Percentiles rank a stretch among this genome's conserved stretches.
phyloP scores from a whole-genome alignment of 1,284 basidiomycete genomes.

The Puccinia polysora region DNA sequence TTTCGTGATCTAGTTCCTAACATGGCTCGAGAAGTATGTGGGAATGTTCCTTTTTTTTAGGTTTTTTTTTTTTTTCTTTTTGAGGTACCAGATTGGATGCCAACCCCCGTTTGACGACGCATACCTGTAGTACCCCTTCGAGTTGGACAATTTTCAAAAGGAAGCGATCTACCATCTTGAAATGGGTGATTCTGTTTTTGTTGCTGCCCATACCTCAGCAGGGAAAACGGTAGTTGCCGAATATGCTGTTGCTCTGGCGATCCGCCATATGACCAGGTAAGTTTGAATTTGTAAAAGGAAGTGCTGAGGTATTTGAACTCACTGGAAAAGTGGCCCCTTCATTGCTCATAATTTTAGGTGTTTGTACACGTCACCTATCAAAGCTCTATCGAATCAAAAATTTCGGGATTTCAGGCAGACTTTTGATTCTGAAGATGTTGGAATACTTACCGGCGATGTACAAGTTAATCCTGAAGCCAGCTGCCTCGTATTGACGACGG shows the following conservation, averaged over 20 bases:
- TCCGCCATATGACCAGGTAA: slow-evolving; percentile 95
- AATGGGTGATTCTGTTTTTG: slow-evolving; percentile 95
- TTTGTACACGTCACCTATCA: slow-evolving; percentile 98
- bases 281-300: slow-evolving; percentile 45
- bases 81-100: not conserved
- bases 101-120: not conserved
- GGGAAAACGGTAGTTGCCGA: slow-evolving; percentile 99
- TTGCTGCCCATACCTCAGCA: slow-evolving; percentile 98
- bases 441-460: slow-evolving; percentile 96
- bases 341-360: slow-evolving; percentile 65
- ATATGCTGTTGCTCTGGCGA: slow-evolving; percentile 93
- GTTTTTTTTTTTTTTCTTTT: not conserved
- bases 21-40: slow-evolving; percentile 63
- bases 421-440: slow-evolving; percentile 84
- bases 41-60: not conserved
- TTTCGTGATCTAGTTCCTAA: slow-evolving; percentile 82
- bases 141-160: slow-evolving; percentile 87
- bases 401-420: slow-evolving; percentile 98
- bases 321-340: not conserved
- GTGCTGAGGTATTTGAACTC: not conserved
- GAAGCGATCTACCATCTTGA: slow-evolving; percentile 97
- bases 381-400: slow-evolving; percentile 97
- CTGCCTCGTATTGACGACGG: slow-evolving; percentile 85
- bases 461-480: slow-evolving; percentile 98
- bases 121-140: slow-evolving; percentile 68